phyloP scores from a whole-genome alignment of 148 eudicot species.

The Rhododendron griersonianum region DNA sequence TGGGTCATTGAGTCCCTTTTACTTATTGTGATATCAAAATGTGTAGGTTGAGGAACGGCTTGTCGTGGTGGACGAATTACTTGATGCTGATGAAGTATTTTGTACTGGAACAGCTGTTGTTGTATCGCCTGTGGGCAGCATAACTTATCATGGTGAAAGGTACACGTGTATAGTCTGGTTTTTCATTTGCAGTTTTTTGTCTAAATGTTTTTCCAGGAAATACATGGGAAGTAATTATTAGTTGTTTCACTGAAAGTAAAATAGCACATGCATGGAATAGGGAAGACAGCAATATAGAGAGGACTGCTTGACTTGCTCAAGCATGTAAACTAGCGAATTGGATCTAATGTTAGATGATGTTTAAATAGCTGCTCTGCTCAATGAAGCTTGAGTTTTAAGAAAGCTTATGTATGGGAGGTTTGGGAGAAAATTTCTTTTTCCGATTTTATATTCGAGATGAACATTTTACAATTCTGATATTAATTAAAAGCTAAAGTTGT shows the following conservation, averaged over 20 bases:
- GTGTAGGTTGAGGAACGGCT: constrained; percentile 73
- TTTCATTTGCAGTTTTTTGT: background rate
- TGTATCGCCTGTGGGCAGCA: constrained; percentile 91
- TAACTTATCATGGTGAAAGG: constrained; percentile 81
- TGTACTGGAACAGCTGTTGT: constrained; percentile 99
- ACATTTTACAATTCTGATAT: background rate
- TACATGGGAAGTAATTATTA: background rate
- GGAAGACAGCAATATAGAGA: background rate
- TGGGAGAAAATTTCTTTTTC: background rate
- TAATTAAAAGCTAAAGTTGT: background rate
- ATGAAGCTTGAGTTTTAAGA: background rate
- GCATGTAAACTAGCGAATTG: background rate
- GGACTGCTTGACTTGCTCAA: background rate
- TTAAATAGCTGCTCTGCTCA: background rate
- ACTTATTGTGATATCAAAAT: constrained; percentile 10
- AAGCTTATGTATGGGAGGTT: background rate
- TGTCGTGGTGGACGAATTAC: constrained; percentile 78
- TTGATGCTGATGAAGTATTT: constrained; percentile 95
- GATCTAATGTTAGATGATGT: background rate
- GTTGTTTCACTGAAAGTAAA: background rate
- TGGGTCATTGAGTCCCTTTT: background rate
- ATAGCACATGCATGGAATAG: background rate
- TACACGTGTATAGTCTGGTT: constrained; percentile 32
- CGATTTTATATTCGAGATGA: background rate
- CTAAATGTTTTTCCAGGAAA: background rate